A percentile compares a stretch with the other conserved stretches of the same genome.
phyloP scores from a whole-genome alignment of 2,329 filamentous ascomycete species.

The Paecilomyces formosus region DNA sequence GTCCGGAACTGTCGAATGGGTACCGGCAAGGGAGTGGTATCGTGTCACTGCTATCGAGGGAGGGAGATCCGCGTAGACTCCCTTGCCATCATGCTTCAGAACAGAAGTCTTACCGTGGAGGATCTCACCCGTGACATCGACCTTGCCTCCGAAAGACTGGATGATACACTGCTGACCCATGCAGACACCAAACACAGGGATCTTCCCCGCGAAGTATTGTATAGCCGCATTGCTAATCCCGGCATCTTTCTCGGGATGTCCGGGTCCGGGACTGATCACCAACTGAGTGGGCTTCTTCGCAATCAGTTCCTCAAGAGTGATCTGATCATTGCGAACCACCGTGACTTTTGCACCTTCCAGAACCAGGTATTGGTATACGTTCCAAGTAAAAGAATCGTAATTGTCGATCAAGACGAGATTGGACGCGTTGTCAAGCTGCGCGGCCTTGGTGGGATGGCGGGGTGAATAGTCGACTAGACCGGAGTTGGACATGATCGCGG shows the following conservation, averaged over 20 bases:
- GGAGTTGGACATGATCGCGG: conserved; percentile 25
- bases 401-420: conserved; percentile 97
- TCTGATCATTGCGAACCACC: conserved; percentile 87
- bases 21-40: conserved; percentile 94
- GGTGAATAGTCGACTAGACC: conserved; percentile 74
- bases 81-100: conserved; percentile 79
- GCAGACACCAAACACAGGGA: conserved; percentile 93
- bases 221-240: conserved; percentile 92
- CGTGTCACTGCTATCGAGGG: conserved; percentile 82
- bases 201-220: conserved; percentile 83
- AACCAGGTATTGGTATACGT: conserved; percentile 95
- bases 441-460: conserved; percentile 63
- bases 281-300: conserved; percentile 82
- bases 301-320: conserved; percentile 76
- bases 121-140: conserved; percentile 90
- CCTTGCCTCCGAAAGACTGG: conserved; percentile 82
- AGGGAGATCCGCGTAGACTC: conserved; percentile 77
- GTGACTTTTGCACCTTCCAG: conserved; percentile 90
- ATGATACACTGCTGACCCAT: conserved; percentile 99
- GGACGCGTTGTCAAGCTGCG: conserved; percentile 68
- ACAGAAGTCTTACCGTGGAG: conserved; percentile 95
- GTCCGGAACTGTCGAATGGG: conserved; percentile 75
- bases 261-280: conserved; percentile 89
- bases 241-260: conserved; percentile 84
- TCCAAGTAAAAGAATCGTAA: conserved; percentile 99